Base-by-base conservation (phyloP, 805 yeast genomes). In the Starmera dryadoides region DNA sequence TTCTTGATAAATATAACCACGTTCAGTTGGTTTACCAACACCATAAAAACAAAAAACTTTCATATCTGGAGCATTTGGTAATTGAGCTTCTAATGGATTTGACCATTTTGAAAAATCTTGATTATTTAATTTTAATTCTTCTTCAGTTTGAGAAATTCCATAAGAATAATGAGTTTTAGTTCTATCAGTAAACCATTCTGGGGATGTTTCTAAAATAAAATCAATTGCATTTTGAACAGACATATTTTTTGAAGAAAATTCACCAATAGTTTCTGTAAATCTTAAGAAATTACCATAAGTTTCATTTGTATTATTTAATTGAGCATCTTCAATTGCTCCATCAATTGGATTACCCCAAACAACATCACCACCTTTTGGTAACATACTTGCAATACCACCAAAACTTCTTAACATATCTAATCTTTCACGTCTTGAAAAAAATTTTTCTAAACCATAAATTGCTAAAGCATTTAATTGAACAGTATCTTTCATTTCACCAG, bases 401-500 rank as follows among this genome's bases (percentile, higher is more conserved):
- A 86, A 91, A 2, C 91, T 71, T 45, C 87, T 71, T 36, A 88
- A 57, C 83, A 93, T 70, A 45, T 86, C 94, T 6, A 87, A 77
- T 48, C 98, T 75, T 62, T 91, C 98, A 44, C 77, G 75, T 56
- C 95, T 75, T 37, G 93, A 82, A 60, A 93, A 88, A 62, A 93
- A 93, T 63, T 86, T 87, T 56, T 93, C 98, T 41, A 93, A 71
- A 1, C 97, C 98, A 53, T 86, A 87, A 47, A 91, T 87, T 0
- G 98, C 98, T 44, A 91, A 63, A 3, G 93, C 82, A 58, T 93
- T 93, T 57, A 93, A 68, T 54, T 91, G 96, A 23, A 94, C 94
- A 0, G 98, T 93, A 59, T 93, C 98, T 59, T 81, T 86, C 98
- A 93, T 93, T 62, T 93, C 98, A 14, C 98, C 98, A 14, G 96